phyloP scores from a whole-genome alignment of 306 rosid species.

The Macrotyloma uniflorum region DNA sequence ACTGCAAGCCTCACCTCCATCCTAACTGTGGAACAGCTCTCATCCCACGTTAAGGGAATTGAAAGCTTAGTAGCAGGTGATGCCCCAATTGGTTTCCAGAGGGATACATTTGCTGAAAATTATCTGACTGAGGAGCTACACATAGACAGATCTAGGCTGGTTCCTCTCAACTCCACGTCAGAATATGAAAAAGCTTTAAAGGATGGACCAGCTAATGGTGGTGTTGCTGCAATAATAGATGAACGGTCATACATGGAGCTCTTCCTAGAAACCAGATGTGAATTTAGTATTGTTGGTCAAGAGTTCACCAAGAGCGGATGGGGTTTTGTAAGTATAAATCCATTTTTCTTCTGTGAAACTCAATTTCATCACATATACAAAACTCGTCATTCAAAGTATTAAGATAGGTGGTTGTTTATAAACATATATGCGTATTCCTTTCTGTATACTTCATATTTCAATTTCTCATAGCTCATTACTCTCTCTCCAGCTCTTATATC shows the following conservation, averaged over 20 bases:
- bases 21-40: conserved; percentile 75
- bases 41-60: conserved; percentile 73
- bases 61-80: conserved; percentile 53
- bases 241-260: conserved; percentile 80
- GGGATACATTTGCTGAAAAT: conserved; percentile 62
- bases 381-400: not conserved
- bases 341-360: no score
- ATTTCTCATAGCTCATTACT: not conserved
- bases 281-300: conserved; percentile 77
- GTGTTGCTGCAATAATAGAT: conserved; percentile 75
- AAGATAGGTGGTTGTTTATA: not conserved
- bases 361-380: not conserved
- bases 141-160: conserved; percentile 61
- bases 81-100: conserved; percentile 66
- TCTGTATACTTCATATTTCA: not conserved
- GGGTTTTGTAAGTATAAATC: conserved; percentile 98
- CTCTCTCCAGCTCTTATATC: no score
- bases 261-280: conserved; percentile 68
- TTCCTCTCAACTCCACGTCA: conserved; percentile 54
- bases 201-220: conserved; percentile 66
- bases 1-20: conserved; percentile 84
- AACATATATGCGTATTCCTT: not conserved
- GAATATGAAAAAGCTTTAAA: conserved; percentile 67
- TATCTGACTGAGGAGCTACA: conserved; percentile 72
- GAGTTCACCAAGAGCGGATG: conserved; percentile 89